A percentile compares a stretch with the other conserved stretches of the same genome.
phyloP scores from a whole-genome alignment of 176 grass and related monocot genomes.

The Pharus latifolius region DNA sequence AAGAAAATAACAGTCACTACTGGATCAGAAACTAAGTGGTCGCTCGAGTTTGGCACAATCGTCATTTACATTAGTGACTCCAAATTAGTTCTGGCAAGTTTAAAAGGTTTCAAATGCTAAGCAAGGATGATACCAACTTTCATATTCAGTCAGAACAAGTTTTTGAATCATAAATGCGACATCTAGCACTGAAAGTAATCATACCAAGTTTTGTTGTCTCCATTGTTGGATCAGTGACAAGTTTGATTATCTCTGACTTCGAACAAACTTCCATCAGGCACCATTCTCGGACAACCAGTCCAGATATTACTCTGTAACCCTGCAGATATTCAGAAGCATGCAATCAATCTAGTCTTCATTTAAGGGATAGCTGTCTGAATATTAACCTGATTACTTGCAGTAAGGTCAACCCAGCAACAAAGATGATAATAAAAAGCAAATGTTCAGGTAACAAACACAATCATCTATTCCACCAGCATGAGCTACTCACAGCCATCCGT shows the following conservation, averaged over 20 bases:
- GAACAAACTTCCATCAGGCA: conserved; percentile 72
- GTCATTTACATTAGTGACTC: neutral
- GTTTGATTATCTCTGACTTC: conserved; percentile 59
- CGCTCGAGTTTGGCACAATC: neutral
- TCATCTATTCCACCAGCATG: neutral
- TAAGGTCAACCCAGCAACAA: neutral
- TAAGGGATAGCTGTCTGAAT: neutral
- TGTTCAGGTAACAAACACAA: conserved; percentile 3
- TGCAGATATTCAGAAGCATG: conserved; percentile 24
- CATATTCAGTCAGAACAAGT: neutral
- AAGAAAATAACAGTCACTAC: neutral
- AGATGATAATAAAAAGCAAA: conserved; percentile 9
- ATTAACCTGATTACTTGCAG: neutral
- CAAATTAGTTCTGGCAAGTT: neutral
- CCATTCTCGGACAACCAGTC: conserved; percentile 61
- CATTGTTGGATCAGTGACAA: conserved; percentile 59
- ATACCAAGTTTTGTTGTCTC: conserved; percentile 74
- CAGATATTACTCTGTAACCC: conserved; percentile 68
- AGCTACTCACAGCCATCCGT: conserved; percentile 69
- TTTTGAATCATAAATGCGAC: neutral
- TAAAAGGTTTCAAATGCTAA: neutral
- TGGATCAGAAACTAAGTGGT: neutral
- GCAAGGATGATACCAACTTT: neutral
- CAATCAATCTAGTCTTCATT: neutral
- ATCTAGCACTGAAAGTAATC: neutral